Evolutionary conservation across 768 basidiomycete genomes (phyloP).

Genomic region (Suillus fuscotomentosus): DNA sequence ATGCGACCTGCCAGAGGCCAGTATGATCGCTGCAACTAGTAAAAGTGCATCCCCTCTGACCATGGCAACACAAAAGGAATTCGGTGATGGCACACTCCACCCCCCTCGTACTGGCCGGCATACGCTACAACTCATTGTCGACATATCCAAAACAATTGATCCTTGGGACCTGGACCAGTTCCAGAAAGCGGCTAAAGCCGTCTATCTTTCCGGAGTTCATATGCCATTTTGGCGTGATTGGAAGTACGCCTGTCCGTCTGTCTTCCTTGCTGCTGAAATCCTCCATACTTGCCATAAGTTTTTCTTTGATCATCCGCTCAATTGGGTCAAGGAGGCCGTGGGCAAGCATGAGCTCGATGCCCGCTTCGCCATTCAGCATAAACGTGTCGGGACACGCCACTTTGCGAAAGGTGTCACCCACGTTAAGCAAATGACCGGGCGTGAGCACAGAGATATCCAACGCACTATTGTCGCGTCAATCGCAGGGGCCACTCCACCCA

Average conservation of each 20-base stretch:
- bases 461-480: slow-evolving; percentile 33
- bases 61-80: background rate
- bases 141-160: slow-evolving; percentile 5
- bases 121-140: background rate
- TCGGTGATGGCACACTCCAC: slow-evolving; percentile 6
- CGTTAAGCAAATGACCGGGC: slow-evolving; percentile 40
- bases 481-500: slow-evolving; percentile 27
- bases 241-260: slow-evolving; percentile 29
- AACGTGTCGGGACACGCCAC: slow-evolving; percentile 33
- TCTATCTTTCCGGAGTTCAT: slow-evolving; percentile 7
- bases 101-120: background rate
- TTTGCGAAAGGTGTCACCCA: slow-evolving; percentile 37
- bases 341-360: slow-evolving; percentile 33
- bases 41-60: slow-evolving; percentile 10
- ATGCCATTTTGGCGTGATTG: slow-evolving; percentile 25
- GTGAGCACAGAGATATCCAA: slow-evolving; percentile 38
- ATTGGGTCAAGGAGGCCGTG: slow-evolving; percentile 36
- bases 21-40: slow-evolving; percentile 1
- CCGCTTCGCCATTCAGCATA: slow-evolving; percentile 34
- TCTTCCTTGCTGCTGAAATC: slow-evolving; percentile 34
- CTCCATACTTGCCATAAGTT: slow-evolving; percentile 31
- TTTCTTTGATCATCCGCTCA: slow-evolving; percentile 32
- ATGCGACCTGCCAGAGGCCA: slow-evolving; percentile 1
- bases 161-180: slow-evolving; percentile 26
- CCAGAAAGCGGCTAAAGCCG: slow-evolving; percentile 16